Percentiles rank a stretch among this genome's conserved stretches.
phyloP scores from a whole-genome alignment of 2,329 filamentous ascomycete species.

The Myriosclerotinia scirpicola region DNA sequence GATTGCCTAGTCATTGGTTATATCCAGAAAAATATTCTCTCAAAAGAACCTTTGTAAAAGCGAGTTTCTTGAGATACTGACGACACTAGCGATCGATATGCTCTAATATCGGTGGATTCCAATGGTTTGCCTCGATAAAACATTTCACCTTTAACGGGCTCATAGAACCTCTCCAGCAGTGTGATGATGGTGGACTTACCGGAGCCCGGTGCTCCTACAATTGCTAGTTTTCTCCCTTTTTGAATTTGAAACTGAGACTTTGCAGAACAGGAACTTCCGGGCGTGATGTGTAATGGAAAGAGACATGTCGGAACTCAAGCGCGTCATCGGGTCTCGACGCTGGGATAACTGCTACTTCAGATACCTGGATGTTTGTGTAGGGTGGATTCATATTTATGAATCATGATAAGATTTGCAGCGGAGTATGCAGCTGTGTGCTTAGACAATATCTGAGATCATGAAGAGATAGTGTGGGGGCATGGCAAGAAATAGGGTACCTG shows the following conservation, averaged over 20 bases:
- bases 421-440: not conserved
- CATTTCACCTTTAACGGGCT: constrained; percentile 38
- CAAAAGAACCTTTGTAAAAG: constrained; percentile 57
- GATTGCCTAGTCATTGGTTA: not conserved
- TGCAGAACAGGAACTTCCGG: constrained; percentile 36
- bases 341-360: not conserved
- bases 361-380: not conserved
- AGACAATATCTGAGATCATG: not conserved
- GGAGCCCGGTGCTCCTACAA: constrained; percentile 62
- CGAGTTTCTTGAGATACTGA: constrained; percentile 58
- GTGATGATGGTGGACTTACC: constrained; percentile 67
- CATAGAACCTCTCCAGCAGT: constrained; percentile 53
- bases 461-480: not conserved
- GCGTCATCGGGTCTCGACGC: not conserved
- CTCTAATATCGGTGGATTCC: constrained; percentile 43
- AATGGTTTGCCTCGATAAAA: constrained; percentile 44
- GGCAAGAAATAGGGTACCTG: not conserved
- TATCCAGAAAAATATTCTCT: constrained; percentile 51
- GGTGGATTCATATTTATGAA: not conserved
- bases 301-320: not conserved
- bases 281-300: constrained; percentile 45
- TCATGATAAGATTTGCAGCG: constrained; percentile 5
- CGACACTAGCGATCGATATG: constrained; percentile 54
- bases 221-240: not conserved
- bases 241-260: constrained; percentile 47